Base-by-base conservation (phyloP, 768 basidiomycete genomes). In the Tephrocybe sp. region DNA sequence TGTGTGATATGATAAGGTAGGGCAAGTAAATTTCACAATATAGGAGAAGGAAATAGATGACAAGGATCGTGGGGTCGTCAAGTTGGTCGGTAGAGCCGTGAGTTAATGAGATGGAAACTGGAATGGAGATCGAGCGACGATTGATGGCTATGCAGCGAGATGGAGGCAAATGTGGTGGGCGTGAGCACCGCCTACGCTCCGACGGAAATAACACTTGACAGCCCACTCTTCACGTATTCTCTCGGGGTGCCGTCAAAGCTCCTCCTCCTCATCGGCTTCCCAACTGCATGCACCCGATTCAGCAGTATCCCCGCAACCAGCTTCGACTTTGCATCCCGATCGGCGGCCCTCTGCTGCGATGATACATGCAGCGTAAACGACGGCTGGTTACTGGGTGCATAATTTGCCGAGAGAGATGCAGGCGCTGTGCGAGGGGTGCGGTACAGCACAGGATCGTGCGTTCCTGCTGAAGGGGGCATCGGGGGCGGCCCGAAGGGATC, bases 301-400 rank as follows among this genome's bases (percentile, higher is more conserved):
- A 85, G 68, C 26, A 85, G 63, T 41, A 81, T 81, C 18, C 79
- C 80, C 2, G 83, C 83, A 1, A 85, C 81, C 45, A 83, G 72
- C 59, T 72, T 74, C 51, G 76, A 73, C 14, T 74, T 70, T 4
- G 73, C 70, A 50, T 61, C 57, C 1, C 50, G 54, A 28, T 63
- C 60, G 21, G 48, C 17, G n/a, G 43, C 18, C 24, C 23, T 11
- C 24, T 25, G 47, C 47, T 40, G 47, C 5, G 28, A 11, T 5
- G 28, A 30, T 30, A 30, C 28, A 0, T 25, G 28, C 28, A 30
- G 5, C 28, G 11, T 14, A n/a, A 36, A 5, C 28, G 41, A 50
- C 30, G 41, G 11, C 34, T 34, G 43, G 14, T 40, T 30, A 11
- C 28, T 30, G 8, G 14, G 21, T 41, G 51, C 14, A 4, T 30